A percentile compares a stretch with the other conserved stretches of the same genome.
Evolutionary conservation across 768 basidiomycete genomes (phyloP).

Genomic region (Jaapia argillacea): DNA sequence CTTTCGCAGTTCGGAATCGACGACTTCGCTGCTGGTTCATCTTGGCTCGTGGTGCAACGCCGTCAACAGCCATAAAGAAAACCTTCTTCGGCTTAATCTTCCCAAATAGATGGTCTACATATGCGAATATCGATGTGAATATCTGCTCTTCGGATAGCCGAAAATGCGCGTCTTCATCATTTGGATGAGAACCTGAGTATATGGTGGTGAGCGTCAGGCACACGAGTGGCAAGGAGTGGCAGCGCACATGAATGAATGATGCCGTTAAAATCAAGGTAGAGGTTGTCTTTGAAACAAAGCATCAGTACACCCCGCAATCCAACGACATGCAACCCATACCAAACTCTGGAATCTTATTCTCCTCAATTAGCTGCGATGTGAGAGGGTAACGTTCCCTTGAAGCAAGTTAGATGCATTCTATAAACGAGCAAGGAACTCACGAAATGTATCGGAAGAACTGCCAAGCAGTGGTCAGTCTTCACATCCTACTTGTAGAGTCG

Average conservation of each 20-base stretch:
- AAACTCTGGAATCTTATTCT: slow-evolving; percentile 98
- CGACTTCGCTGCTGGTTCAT: slow-evolving; percentile 98
- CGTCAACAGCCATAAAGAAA: slow-evolving; percentile 98
- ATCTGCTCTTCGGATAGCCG: slow-evolving; percentile 95
- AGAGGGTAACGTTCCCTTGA: slow-evolving; percentile 92
- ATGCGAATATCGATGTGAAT: slow-evolving; percentile 92
- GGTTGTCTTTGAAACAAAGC: slow-evolving; percentile 47
- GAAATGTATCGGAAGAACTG: slow-evolving; percentile 98
- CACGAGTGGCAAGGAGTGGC: not conserved
- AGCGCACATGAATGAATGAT: slow-evolving; percentile 77
- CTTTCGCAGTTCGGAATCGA: slow-evolving; percentile 90
- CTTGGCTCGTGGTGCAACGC: slow-evolving; percentile 94
- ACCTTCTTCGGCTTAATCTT: slow-evolving; percentile 97
- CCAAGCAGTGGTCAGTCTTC: slow-evolving; percentile 2
- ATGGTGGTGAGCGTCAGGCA: slow-evolving; percentile 4
- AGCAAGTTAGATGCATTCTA: slow-evolving; percentile 4
- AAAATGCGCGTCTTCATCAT: slow-evolving; percentile 93
- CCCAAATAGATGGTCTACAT: slow-evolving; percentile 92
- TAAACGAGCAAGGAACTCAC: slow-evolving; percentile 30
- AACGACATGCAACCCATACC: slow-evolving; percentile 34
- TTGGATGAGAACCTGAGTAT: slow-evolving; percentile 77
- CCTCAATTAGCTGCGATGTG: slow-evolving; percentile 94
- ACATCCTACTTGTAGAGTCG: too few species aligned
- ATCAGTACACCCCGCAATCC: slow-evolving; percentile 1
- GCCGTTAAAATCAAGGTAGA: slow-evolving; percentile 92